Percentiles rank a stretch among this genome's conserved stretches.
Evolutionary conservation across 192 early-diverging fungal genomes (phyloP).

Genomic region (Coemansia guatemalensis): DNA sequence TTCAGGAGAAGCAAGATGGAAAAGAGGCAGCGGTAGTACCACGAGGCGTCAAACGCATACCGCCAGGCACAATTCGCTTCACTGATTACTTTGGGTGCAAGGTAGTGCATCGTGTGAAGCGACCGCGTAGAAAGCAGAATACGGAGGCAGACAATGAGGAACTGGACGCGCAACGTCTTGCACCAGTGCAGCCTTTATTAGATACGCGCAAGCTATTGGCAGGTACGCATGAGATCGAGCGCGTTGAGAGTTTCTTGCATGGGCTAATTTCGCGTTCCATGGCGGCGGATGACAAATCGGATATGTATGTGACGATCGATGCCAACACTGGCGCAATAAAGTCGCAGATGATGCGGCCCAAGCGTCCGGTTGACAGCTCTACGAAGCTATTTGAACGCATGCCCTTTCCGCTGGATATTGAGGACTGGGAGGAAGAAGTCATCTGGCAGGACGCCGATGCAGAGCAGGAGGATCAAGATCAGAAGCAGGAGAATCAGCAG

Average conservation of each 20-base stretch:
- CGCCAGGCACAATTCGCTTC: slow-evolving; percentile 35
- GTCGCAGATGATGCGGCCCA: slow-evolving; percentile 25
- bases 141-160: slow-evolving; percentile 7
- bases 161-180: slow-evolving; percentile 3
- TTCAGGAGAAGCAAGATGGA: not conserved
- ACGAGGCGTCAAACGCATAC: slow-evolving; percentile 35
- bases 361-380: slow-evolving; percentile 23
- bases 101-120: slow-evolving; percentile 26
- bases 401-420: slow-evolving; percentile 72
- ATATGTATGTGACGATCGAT: slow-evolving; percentile 38
- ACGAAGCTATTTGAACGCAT: slow-evolving; percentile 48
- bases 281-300: slow-evolving; percentile 27
- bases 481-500: not conserved
- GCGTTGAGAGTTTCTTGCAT: slow-evolving; percentile 15
- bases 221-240: slow-evolving; percentile 6
- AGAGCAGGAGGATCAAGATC: not conserved
- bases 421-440: slow-evolving; percentile 82
- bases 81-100: slow-evolving; percentile 50
- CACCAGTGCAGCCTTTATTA: slow-evolving; percentile 15
- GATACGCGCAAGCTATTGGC: slow-evolving; percentile 41
- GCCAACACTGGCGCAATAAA: slow-evolving; percentile 24
- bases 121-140: slow-evolving; percentile 22
- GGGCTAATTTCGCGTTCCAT: slow-evolving; percentile 32
- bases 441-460: slow-evolving; percentile 67
- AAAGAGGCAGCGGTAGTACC: slow-evolving; percentile 14